phyloP scores from a whole-genome alignment of 345 rosid genomes.

The Anacardium occidentale region DNA sequence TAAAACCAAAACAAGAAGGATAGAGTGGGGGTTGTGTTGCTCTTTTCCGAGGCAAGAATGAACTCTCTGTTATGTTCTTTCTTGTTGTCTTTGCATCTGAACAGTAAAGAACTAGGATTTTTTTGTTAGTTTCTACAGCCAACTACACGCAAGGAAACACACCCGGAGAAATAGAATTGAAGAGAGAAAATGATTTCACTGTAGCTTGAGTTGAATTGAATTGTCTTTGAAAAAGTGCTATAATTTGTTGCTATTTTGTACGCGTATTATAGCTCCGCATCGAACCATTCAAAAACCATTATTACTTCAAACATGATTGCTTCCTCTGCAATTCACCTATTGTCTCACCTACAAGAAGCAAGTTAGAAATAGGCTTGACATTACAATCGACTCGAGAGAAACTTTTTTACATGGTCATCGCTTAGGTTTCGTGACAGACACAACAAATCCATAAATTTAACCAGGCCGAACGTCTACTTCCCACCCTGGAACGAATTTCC shows the following conservation, averaged over 20 bases:
- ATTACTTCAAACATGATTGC: background rate
- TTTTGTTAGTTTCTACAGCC: conserved; percentile 14
- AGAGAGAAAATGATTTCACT: background rate
- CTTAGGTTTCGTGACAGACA: background rate
- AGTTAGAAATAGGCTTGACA: background rate
- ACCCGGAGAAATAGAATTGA: background rate
- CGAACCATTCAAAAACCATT: background rate
- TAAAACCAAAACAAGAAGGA: background rate
- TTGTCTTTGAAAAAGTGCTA: background rate
- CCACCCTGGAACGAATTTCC: too few relatives aligned
- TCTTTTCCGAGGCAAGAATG: conserved; percentile 30
- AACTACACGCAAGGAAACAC: conserved; percentile 5
- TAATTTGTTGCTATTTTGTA: background rate
- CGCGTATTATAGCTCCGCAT: background rate
- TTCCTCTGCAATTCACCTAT: background rate
- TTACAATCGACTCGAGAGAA: background rate
- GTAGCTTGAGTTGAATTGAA: background rate
- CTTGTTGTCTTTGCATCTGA: conserved; percentile 17
- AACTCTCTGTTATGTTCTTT: conserved; percentile 10
- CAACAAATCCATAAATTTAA: too few relatives aligned
- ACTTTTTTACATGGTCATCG: too few relatives aligned
- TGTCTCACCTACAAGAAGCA: conserved; percentile 2
- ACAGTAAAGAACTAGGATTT: conserved; percentile 22
- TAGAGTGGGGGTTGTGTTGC: conserved; percentile 4
- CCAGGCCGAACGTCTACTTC: too few relatives aligned